These are phyloP conservation scores for Gonapodya prolifera DNA, from an alignment of 192 early-diverging fungal genomes.

Conservation along the genomic window DNA sequence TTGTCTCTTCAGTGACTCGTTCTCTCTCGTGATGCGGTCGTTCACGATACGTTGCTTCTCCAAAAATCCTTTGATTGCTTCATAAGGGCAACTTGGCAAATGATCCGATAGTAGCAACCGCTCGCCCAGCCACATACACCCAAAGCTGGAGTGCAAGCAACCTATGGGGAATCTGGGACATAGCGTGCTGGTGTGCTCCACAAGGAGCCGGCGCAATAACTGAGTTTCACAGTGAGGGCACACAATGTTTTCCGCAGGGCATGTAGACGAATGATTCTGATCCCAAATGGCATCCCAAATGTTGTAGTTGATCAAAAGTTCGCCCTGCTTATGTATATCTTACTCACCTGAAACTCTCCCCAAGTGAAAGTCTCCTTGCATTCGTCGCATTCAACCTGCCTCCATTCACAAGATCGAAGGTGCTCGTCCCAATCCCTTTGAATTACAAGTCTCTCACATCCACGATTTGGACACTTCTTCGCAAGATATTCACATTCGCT, in stretches of 20 bases:
- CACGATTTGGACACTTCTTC: constrained; percentile 32
- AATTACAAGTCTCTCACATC: constrained; percentile 33
- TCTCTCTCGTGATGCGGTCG: constrained; percentile 27
- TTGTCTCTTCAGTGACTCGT: constrained; percentile 21
- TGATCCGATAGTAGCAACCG: constrained; percentile 25
- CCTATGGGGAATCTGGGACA: constrained; percentile 19
- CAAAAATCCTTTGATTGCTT: constrained; percentile 42
- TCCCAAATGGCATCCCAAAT: neutral
- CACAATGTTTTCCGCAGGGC: constrained; percentile 34
- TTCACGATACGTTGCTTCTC: constrained; percentile 25
- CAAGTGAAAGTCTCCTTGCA: constrained; percentile 37
- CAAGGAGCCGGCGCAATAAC: neutral
- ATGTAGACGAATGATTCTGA: constrained; percentile 37
- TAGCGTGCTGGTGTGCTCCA: neutral
- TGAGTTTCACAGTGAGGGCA: constrained; percentile 36
- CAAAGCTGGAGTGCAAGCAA: constrained; percentile 31
- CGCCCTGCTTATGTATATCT: too few species aligned
- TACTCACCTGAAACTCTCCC: constrained; percentile 35
- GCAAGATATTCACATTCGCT: constrained; percentile 40
- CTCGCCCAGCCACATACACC: constrained; percentile 47
- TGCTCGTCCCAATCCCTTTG: constrained; percentile 43
- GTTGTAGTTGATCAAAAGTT: too few species aligned
- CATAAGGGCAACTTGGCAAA: constrained; percentile 37
- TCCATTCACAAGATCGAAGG: constrained; percentile 38
- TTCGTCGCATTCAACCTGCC: constrained; percentile 34